A percentile compares a stretch with the other conserved stretches of the same genome.
These are phyloP conservation scores for Amanita phalloides DNA, from an alignment of 768 basidiomycete species.

Conservation along the genomic window DNA sequence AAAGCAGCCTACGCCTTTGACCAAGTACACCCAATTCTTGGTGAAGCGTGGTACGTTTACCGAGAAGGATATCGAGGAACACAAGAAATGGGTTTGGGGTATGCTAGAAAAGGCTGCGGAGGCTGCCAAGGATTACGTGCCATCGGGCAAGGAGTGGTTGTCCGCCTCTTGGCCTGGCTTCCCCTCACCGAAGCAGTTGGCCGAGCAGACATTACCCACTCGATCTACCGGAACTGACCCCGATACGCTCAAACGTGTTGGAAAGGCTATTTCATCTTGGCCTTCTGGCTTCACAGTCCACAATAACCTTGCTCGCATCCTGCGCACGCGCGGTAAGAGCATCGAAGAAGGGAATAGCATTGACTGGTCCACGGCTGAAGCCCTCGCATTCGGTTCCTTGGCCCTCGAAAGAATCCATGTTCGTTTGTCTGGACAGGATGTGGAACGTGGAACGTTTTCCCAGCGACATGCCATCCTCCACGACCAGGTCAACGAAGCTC, in stretches of 20 bases:
- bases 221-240: constrained; percentile 76
- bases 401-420: constrained; percentile 91
- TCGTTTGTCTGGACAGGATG: constrained; percentile 94
- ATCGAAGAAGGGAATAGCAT: constrained; percentile 87
- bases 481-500: constrained; percentile 87
- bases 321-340: constrained; percentile 77
- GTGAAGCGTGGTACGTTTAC: constrained; percentile 90
- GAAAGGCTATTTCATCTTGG: constrained; percentile 78
- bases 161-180: constrained; percentile 98
- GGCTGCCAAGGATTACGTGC: constrained; percentile 92
- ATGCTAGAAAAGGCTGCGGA: constrained; percentile 95
- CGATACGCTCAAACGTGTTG: constrained; percentile 71
- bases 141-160: constrained; percentile 93
- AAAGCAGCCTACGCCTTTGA: constrained; percentile 86
- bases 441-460: constrained; percentile 98
- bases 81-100: constrained; percentile 99
- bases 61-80: constrained; percentile 92
- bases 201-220: constrained; percentile 86
- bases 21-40: constrained; percentile 87
- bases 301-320: constrained; percentile 90
- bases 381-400: constrained; percentile 90
- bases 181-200: constrained; percentile 93
- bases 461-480: constrained; percentile 96
- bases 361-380: constrained; percentile 98
- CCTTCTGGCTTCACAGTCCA: constrained; percentile 83